Base-by-base conservation (phyloP, 345 rosid genomes). In the Syzygium jambos region DNA sequence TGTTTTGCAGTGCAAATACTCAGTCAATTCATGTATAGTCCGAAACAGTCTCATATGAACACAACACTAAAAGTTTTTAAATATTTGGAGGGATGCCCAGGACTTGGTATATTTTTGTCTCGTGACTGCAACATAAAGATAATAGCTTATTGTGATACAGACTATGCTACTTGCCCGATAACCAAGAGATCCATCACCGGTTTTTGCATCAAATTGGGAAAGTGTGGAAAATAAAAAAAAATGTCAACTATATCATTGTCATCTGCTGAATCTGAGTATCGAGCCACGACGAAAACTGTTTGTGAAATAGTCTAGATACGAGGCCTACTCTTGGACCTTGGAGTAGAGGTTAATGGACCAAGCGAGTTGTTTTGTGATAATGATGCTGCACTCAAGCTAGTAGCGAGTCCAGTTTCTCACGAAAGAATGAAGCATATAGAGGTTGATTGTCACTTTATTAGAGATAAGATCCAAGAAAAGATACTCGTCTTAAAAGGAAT, bases 81-180 rank as follows among this genome's bases (percentile, higher is more conserved):
- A n/a, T 23, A 57, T n/a, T 57, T 57, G 63, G 22, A 55, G 27
- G 59, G 63, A 57, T 57, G 63, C 11, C 14, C 6, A 23, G 23
- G 63, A 57, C 14, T 57, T 0, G 29, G 1, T 23, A 23, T 57
- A 57, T 13, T n/a, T 57, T 57, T 57, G 63, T 57, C 14, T 57
- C 23, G 63, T 9, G 61, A 56, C 11, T 56, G 61, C 11, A 56
- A 57, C 11, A 57, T 23, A 29, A 57, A 23, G 10, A 23, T 57
- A n/a, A 57, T 0, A 57, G 1, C 29, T 57, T 57, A 23, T 57
- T 57, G 1, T 0, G 63, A 23, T 57, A 10, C 0, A 1, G 1
- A 57, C 19, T 57, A 57, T 23, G 1, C 29, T 23, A 10, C n/a
- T 57, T 57, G 0, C 25, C 3, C 14, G 25, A 0, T 57, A 29